Conservation (phyloP, 2,329 filamentous ascomycete species). For the Fonsecaea multimorphosa region DNA sequence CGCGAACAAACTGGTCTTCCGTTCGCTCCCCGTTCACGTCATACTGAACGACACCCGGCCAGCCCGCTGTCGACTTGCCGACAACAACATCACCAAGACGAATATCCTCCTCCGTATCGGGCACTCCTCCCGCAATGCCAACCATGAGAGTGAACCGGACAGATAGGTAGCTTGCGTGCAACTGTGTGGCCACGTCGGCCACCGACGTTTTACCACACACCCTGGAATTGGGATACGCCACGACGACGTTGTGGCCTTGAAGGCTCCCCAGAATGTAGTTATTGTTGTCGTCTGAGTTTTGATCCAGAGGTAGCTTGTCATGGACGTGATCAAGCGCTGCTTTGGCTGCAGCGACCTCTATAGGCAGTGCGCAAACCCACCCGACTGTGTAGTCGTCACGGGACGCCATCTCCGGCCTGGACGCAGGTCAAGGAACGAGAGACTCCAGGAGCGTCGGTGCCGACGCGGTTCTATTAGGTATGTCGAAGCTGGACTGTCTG, state of each 20-base stretch:
- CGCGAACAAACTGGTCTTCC: background rate
- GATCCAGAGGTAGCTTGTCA: conserved; percentile 17
- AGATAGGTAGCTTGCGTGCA: conserved; percentile 31
- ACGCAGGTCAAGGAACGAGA: background rate
- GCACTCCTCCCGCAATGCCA: conserved; percentile 38
- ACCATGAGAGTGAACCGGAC: conserved; percentile 35
- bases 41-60: conserved; percentile 32
- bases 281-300: conserved; percentile 18
- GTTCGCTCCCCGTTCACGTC: conserved; percentile 31
- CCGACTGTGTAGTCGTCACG: conserved; percentile 40
- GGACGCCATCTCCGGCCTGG: conserved; percentile 8
- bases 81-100: conserved; percentile 29
- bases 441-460: background rate
- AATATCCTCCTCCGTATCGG: conserved; percentile 29
- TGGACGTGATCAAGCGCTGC: conserved; percentile 39
- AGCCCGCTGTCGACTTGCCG: conserved; percentile 1
- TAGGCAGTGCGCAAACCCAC: conserved; percentile 41
- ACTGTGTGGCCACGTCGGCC: conserved; percentile 34
- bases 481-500: background rate
- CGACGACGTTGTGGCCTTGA: conserved; percentile 36
- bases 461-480: background rate
- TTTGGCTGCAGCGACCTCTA: conserved; percentile 42
- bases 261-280: conserved; percentile 36
- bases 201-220: conserved; percentile 33
- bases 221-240: conserved; percentile 34